Base-by-base conservation (phyloP, 2,329 filamentous ascomycete genomes). In the Sarocladium brachiariae region DNA sequence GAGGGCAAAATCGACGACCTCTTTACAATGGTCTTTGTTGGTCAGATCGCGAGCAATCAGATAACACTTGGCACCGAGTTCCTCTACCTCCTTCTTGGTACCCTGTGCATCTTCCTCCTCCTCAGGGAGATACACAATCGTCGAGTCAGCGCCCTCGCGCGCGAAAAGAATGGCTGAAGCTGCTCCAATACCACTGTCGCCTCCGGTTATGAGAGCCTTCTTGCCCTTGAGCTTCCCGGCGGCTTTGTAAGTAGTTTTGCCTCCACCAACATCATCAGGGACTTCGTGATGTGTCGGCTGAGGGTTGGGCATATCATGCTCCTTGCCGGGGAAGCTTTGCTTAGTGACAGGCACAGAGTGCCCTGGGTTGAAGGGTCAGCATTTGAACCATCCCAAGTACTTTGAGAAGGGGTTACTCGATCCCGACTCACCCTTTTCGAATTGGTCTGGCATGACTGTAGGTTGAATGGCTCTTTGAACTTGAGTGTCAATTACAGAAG, bases 161-260 rank as follows among this genome's bases (percentile, higher is more conserved):
- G 87, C 87, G 59, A 85, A 93, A 0, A 93, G 73, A 14, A 92
- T 76, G 1, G 88, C 86, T 1, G 84, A 80, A 1, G 88, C 83
- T 33, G 86, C 81, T 6, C 88, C 87, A 56, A 93, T 92, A 2
- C 88, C 87, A 6, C 80, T 84, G 65, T 92, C 87, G 3, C 88
- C 88, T 14, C 87, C 87, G 0, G 88, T 92, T 59, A 93, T 92
- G 52, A 93, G 67, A 7, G 87, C 87, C 53, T 81, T 86, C 67
- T 85, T 87, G 54, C 82, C 87, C 59, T 80, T 68, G 6, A 93
- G 78, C 69, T 93, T 95, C 46, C 81, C 83, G 1, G 87, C 85
- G 3, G 86, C 79, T 62, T 83, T 82, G 70, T 93, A 92, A 45
- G 76, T 77, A 59, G 86, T 79, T 58, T 80, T 83, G 11, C 81